Evolutionary conservation across 2,329 filamentous ascomycete genomes (phyloP).

Genomic region (Aureobasidium musti): DNA sequence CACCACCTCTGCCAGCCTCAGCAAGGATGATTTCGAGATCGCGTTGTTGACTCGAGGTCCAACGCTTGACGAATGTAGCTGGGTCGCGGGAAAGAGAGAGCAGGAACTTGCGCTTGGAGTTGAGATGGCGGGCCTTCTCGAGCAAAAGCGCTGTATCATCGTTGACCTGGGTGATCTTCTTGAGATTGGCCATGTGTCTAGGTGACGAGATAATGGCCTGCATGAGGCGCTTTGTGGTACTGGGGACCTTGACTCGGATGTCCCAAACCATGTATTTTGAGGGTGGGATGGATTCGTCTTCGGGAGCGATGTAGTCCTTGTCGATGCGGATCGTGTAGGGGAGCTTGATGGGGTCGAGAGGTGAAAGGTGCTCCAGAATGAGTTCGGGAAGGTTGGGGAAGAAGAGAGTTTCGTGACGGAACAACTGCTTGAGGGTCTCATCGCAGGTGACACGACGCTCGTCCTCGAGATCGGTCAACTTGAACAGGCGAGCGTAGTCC

Average conservation of each 20-base stretch:
- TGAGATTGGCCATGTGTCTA: constrained; percentile 63
- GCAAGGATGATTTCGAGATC: constrained; percentile 87
- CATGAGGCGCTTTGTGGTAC: constrained; percentile 73
- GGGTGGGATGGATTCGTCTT: constrained; percentile 54
- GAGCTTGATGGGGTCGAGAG: constrained; percentile 78
- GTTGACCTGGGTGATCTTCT: constrained; percentile 74
- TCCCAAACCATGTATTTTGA: constrained; percentile 86
- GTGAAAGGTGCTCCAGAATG: constrained; percentile 68
- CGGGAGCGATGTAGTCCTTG: constrained; percentile 52
- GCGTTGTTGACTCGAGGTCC: constrained; percentile 87
- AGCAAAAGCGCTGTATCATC: constrained; percentile 82
- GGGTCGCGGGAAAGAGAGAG: constrained; percentile 77
- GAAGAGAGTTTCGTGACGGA: constrained; percentile 70
- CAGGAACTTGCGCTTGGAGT: constrained; percentile 89
- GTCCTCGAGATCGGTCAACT: constrained; percentile 91
- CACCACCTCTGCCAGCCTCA: constrained; percentile 65
- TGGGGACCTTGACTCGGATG: constrained; percentile 78
- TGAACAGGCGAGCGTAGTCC: constrained; percentile 88
- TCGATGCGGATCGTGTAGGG: constrained; percentile 94
- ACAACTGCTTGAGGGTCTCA: constrained; percentile 74
- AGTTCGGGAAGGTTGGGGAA: constrained; percentile 85
- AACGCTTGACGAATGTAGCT: constrained; percentile 78
- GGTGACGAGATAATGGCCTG: constrained; percentile 45
- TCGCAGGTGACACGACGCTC: constrained; percentile 92
- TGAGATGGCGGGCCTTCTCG: constrained; percentile 79